Conservation (phyloP, 179 eudicot species). For the Drosera spatulata region DNA sequence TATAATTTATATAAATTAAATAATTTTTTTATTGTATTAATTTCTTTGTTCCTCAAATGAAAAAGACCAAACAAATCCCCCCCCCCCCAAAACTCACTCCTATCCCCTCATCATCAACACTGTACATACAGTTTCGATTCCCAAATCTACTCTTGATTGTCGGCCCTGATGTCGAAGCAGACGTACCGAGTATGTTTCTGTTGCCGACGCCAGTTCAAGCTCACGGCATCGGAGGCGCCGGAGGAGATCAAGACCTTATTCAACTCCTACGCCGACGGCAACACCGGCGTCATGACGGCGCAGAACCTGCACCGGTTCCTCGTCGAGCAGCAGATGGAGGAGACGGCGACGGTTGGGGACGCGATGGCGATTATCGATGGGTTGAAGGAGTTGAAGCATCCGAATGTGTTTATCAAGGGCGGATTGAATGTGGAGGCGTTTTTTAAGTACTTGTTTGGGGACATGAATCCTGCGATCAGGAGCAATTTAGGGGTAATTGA, state of each 20-base stretch:
- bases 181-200: conserved; percentile 75
- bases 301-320: conserved; percentile 49
- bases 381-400: conserved; percentile 23
- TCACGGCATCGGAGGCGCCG: conserved; percentile 66
- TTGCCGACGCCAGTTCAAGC: conserved; percentile 64
- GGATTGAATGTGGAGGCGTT: conserved; percentile 65
- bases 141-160: too few species aligned
- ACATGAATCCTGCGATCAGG: conserved; percentile 58
- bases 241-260: conserved; percentile 45
- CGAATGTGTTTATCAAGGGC: conserved; percentile 41
- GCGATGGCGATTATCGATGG: conserved; percentile 60
- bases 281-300: conserved; percentile 56
- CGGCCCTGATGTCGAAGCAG: conserved; percentile 38
- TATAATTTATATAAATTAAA: too few species aligned
- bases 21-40: too few species aligned
- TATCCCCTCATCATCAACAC: too few species aligned
- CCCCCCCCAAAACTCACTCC: too few species aligned
- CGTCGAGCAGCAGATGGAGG: conserved; percentile 44
- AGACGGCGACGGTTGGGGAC: conserved; percentile 30
- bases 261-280: conserved; percentile 60
- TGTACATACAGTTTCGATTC: too few species aligned
- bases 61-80: too few species aligned
- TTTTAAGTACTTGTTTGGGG: conserved; percentile 62
- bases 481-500: conserved; percentile 25
- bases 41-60: too few species aligned